Evolutionary conservation across 2,329 filamentous ascomycete genomes (phyloP), one percentile per base, ranked within the genome.

Genomic region (Colletotrichum sp.): DNA sequence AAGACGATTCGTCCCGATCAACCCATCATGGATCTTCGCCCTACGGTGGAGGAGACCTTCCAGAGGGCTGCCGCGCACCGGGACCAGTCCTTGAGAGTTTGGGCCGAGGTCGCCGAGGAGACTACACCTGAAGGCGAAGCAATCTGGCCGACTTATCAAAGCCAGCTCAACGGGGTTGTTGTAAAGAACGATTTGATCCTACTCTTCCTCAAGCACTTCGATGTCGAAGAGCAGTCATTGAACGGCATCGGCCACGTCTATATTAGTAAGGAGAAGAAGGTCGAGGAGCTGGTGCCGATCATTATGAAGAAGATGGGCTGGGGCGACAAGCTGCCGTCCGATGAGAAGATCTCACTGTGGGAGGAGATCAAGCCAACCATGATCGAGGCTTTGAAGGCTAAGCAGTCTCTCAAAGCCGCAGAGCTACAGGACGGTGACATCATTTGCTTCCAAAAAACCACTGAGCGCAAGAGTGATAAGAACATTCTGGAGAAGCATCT

Each of bases 311-410:
- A 93, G 82, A 97, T 99, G 95, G 91, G 92, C 15, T 99, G 97
- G 96, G 91, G 94, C 28, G 90, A 94, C 2, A 95, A 94, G 78
- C 91, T 94, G 6, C 88, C 91, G 5, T 91, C 86, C 2, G 90
- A 91, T 8, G 91, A 93, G 75, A 91, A 90, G 81, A 83, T 92
- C 49, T 83, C 89, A n/a, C 90, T 99, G 26, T 99, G 93, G 87
- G 97, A 99, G 90, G 97, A 99, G 87, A 99, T 99, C 86, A 99
- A 99, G 86, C 96, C 96, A 68, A 95, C 93, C 76, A 99, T 99
- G 96, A 98, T 99, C 79, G 98, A 99, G 82, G 90, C 92, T 8
- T 94, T 99, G 88, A 99, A 98, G 86, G 91, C 93, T 0, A 99
- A 98, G 86, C 93, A 95, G 82, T 95, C 96, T 0, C 90, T 99